These are phyloP conservation scores for Daldinia vernicosa DNA, from an alignment of 495 filamentous ascomycete species.

Conservation along the genomic window DNA sequence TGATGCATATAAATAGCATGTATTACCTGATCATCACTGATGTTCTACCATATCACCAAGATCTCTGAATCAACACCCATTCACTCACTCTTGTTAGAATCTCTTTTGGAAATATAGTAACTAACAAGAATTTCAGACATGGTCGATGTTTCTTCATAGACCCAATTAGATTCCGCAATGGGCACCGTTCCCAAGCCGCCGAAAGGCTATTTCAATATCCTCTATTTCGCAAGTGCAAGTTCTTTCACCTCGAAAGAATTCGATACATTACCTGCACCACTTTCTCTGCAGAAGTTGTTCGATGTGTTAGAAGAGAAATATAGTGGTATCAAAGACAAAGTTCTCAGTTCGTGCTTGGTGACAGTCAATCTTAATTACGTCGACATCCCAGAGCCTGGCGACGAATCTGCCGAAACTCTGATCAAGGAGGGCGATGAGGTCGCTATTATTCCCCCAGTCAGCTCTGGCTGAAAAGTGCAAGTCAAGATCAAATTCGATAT, in stretches of 20 bases:
- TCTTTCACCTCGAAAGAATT: conserved; percentile 75
- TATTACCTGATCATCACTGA: conserved; percentile 70
- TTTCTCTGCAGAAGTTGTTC: conserved; percentile 73
- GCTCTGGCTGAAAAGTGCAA: conserved; percentile 67
- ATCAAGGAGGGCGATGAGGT: conserved; percentile 88
- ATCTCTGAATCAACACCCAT: conserved; percentile 63
- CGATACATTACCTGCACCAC: conserved; percentile 77
- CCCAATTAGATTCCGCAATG: conserved; percentile 29
- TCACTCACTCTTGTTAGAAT: conserved; percentile 26
- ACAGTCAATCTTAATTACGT: conserved; percentile 92
- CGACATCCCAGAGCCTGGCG: conserved; percentile 65
- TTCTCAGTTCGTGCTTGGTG: conserved; percentile 79
- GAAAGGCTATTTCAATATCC: conserved; percentile 74
- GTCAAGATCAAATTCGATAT: conserved; percentile 2
- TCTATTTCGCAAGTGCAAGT: conserved; percentile 86
- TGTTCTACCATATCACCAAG: conserved; percentile 65
- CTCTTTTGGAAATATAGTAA: conserved; percentile 25
- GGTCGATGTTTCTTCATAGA: neutral
- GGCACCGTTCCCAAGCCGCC: conserved; percentile 53
- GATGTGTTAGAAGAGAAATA: conserved; percentile 77
- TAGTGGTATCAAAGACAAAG: conserved; percentile 76
- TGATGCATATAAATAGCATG: conserved; percentile 68
- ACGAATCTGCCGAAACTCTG: conserved; percentile 49
- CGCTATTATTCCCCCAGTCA: conserved; percentile 96
- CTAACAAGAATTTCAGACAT: conserved; percentile 29